Evolutionary conservation across 2,329 filamentous ascomycete species (phyloP), one percentile per base, ranked within the genome.

Genomic region (Aspergillus costaricaensis): DNA sequence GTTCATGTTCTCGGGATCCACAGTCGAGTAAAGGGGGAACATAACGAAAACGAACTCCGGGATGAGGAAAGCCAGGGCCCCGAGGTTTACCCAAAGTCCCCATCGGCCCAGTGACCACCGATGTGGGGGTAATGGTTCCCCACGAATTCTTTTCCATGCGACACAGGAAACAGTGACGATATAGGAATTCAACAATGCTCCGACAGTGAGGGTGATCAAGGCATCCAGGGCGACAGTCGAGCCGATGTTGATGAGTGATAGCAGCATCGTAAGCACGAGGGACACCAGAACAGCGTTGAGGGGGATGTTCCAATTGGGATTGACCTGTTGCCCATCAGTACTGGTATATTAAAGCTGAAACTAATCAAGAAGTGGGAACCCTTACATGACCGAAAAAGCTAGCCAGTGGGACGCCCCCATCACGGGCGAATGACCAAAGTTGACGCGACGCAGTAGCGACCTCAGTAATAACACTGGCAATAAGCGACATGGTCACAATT

Each of bases 161-260:
- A 79, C 66, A 63, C 76, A 78, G 14, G 65, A 67, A 19, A 72
- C 71, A 0, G 70, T 65, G 76, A 84, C 74, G 56, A 85, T 77
- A 66, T 85, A 85, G 17, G 81, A 82, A 19, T 78, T 78, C 52
- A 85, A 80, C 15, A 85, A 76, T 1, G 81, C 79, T 36, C 77
- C 80, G 54, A 83, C 76, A 25, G 79, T 79, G 12, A 86, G 75
- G 1, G 81, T 84, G n/a, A 82, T 77, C 62, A 85, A 79, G 58
- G 80, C 82, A 65, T 84, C 82, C 70, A 85, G 83, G 4, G 82
- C 83, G 6, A 78, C 76, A 2, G 76, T 72, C n/a, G 79, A 83
- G 41, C 80, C 82, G 58, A 84, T 79, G 70, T 82, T 83, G 73
- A 84, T 83, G 57, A 83, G 72, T 9, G 76, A 78, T 14, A 77